Conservation (phyloP, 2,329 filamentous ascomycete species). For the Talaromyces atroroseus region DNA sequence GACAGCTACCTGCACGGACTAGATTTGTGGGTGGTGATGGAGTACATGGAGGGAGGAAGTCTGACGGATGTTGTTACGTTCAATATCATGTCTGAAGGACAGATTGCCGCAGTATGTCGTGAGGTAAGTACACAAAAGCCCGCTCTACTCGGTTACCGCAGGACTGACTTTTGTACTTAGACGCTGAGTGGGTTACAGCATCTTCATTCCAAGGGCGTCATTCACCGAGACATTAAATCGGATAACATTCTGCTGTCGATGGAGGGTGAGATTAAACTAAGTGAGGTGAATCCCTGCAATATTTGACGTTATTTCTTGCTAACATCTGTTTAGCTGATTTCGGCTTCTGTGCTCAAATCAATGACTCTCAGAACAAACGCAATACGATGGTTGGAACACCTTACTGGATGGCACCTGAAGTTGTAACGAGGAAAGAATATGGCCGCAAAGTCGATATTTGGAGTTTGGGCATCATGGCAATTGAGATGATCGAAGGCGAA, state of each 20-base stretch:
- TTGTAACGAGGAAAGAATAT: conserved; percentile 95
- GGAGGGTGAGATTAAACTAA: conserved; percentile 95
- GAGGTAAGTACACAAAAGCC: conserved; percentile 52
- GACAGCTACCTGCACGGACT: conserved; percentile 88
- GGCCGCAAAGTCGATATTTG: conserved; percentile 98
- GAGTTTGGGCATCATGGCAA: conserved; percentile 98
- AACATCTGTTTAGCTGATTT: conserved; percentile 68
- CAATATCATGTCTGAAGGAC: conserved; percentile 97
- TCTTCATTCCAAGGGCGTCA: conserved; percentile 94
- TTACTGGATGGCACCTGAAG: conserved; percentile 99
- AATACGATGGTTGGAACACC: conserved; percentile 99
- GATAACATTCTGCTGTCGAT: conserved; percentile 93
- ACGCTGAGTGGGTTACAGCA: conserved; percentile 88
- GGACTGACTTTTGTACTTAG: conserved; percentile 28
- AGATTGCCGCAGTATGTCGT: conserved; percentile 91
- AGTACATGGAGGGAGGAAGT: conserved; percentile 98
- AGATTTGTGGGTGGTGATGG: conserved; percentile 98
- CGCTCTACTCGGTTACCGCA: background rate
- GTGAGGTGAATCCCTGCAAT: conserved; percentile 49
- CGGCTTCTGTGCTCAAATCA: conserved; percentile 97
- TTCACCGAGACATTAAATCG: conserved; percentile 98
- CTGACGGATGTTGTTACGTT: conserved; percentile 97
- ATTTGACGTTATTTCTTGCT: conserved; percentile 13
- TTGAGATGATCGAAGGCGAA: conserved; percentile 99
- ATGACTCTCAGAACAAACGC: conserved; percentile 92